phyloP scores from a whole-genome alignment of 2,329 filamentous ascomycete genomes.

The Penicillium palitans region DNA sequence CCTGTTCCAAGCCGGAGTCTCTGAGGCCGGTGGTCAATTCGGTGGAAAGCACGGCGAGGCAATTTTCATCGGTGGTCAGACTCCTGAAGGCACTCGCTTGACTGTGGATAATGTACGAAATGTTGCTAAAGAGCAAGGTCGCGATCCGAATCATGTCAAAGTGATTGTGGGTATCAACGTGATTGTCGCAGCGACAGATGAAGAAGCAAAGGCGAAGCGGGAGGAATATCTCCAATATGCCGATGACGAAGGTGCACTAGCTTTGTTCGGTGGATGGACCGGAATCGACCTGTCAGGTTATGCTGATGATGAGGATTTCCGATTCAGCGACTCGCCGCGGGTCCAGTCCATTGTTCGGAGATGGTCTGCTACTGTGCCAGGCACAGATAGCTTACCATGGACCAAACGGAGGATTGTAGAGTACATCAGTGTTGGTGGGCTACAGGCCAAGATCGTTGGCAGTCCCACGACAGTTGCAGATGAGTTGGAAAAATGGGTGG shows the following conservation, averaged over 20 bases:
- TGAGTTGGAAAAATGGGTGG: constrained; percentile 19
- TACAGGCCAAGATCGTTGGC: constrained; percentile 6
- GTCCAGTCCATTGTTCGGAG: constrained; percentile 31
- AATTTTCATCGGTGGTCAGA: constrained; percentile 46
- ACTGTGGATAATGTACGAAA: constrained; percentile 42
- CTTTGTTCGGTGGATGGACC: constrained; percentile 47
- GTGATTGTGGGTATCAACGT: constrained; percentile 40
- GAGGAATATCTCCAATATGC: constrained; percentile 42
- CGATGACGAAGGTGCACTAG: constrained; percentile 42
- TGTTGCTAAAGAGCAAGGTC: constrained; percentile 35
- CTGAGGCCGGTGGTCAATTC: constrained; percentile 43
- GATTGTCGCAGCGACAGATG: constrained; percentile 43
- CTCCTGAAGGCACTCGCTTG: constrained; percentile 35
- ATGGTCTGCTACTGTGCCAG: constrained; percentile 38
- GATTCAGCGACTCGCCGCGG: constrained; percentile 37
- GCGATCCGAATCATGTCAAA: constrained; percentile 28
- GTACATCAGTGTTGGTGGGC: constrained; percentile 22
- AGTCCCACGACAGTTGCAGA: constrained; percentile 8
- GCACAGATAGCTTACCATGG: constrained; percentile 34
- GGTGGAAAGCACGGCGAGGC: constrained; percentile 42
- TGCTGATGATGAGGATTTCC: constrained; percentile 43
- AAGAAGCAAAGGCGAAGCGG: constrained; percentile 42
- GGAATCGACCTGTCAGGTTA: constrained; percentile 29
- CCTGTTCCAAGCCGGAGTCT: constrained; percentile 47
- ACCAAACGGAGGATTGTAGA: constrained; percentile 29